Evolutionary conservation across 805 yeast species (phyloP), one percentile per base, ranked within the genome.

Genomic region (Blastobotrys parvus): DNA sequence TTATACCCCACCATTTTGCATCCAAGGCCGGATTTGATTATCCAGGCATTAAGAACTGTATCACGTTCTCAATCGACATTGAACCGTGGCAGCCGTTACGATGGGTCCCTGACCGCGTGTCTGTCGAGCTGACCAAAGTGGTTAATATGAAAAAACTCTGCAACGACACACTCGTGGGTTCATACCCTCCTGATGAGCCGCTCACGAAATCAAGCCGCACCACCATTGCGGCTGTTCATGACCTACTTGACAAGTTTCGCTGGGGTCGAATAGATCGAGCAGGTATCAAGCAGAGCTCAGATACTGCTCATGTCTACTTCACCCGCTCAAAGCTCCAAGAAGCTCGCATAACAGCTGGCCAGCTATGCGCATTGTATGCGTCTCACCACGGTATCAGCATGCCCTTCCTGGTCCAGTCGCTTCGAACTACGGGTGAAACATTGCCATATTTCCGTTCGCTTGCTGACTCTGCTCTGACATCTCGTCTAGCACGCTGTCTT

Each of bases 301-400:
- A n/a, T n/a, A n/a, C n/a, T n/a, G n/a, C n/a, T n/a, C n/a, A n/a
- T n/a, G 29, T 25, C 7, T 25, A 25, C 29, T 8, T 11, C 29
- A 25, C 29, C 11, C 29, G 10, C 10, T 7, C 29, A 25, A 25
- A 8, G 29, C 10, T 25, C 11, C 50, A 48, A 16, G 65, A 58
- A 45, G 34, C 58, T 1, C 38, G 48, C 23, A 21, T 59, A 6
- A 39, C 65, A 30, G 49, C 63, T n/a, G 64, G 66, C 38, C 66
- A 65, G 41, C 39, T 58, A 22, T 46, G 62, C 18, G 51, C 65
- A 1, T 35, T 45, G n/a, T 64, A 50, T 46, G 58, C 63, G 18
- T 17, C 40, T 1, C 38, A 50, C 4, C 46, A 61, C 7, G 43
- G 51, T 2, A 44, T 67, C 2, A 55, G 59, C 3, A 38, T 65